Evolutionary conservation across 371 early-diverging fungal genomes (phyloP), one percentile per base, ranked within the genome.

Genomic region (Rhizopus stolonifer): DNA sequence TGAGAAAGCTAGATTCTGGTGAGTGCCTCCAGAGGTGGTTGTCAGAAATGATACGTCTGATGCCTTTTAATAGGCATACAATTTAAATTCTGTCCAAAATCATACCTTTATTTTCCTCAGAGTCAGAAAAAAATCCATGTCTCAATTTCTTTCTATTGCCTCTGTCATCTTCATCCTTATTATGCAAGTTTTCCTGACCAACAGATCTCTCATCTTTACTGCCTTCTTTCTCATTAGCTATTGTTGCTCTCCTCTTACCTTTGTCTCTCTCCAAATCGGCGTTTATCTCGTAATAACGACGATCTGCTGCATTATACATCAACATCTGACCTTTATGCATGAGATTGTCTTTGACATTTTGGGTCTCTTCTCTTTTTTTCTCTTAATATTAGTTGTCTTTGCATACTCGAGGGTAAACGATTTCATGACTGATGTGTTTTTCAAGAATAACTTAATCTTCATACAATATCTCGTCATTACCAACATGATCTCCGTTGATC

Each of bases 341-440:
- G 40, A 40, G 40, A 40, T 40, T 40, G 18, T 3, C 40, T 17
- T 40, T 40, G 40, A 19, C 40, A 6, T 29, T 10, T 29, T 29
- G 29, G 29, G 10, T 22, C 22, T 45, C 24, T 26, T n/a, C 31
- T 32, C n/a, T n/a, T 46, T 32, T 46, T 19, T 31, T 46, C 47
- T 46, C 47, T 46, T 46, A 18, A 46, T 31, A 1, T 31, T 46
- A 4, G 15, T 46, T 46, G 32, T 32, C 18, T 46, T 46, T 31
- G 29, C 26, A 32, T 46, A 46, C 47, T 31, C 17, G 18, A 31
- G 18, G 32, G 32, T 2, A 31, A 46, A 46, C n/a, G 17, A 15
- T 6, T 40, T 40, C 29, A 6, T 29, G 29, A 29, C 10, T 29
- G 4, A 10, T 29, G 29, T 29, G 10, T 29, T 29, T 29, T 29